Base-by-base conservation (phyloP, 768 basidiomycete genomes). In the Pholiota microspora region DNA sequence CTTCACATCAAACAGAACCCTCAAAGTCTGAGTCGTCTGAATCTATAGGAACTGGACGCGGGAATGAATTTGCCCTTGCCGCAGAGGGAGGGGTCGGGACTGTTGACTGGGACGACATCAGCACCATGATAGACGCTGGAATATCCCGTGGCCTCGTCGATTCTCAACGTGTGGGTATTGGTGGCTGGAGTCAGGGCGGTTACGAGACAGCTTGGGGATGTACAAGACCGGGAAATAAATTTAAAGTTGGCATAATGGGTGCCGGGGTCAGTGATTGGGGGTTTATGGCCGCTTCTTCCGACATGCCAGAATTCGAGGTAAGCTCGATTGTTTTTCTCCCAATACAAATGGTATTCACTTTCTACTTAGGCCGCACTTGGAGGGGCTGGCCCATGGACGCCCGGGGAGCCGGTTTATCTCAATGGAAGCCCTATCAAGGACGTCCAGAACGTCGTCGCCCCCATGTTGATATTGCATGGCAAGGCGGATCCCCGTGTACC, bases 191-290 rank as follows among this genome's bases (percentile, higher is more conserved):
- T 28, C 56, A 57, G 38, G 56, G 56, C 15, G 56, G 56, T 15
- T 57, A 49, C 34, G 44, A 53, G 13, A 48, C 51, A 2, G 56
- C 56, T 8, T 36, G 51, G 44, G 56, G 56, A 8, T 32, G 49
- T 32, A 57, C 56, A 16, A 21, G 56, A 44, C 56, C 56, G 1
- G 50, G 53, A 28, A 54, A 46, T 28, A 57, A 35, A 23, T 57
- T 57, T 29, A 57, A 54, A 21, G 48, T 54, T 6, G 56, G 48
- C 18, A 45, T 57, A 6, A 49, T 57, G 21, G 52, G 56, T 5
- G 56, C 56, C 35, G 56, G 56, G 18, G 48, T 57, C 25, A 57
- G 47, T 0, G 56, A 57, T 23, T 57, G 56, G 56, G 56, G 56
- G 2, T 36, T 57, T 8, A 36, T 57, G 52, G 52, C 56, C 13